Percentiles rank a stretch among this genome's conserved stretches.
Conservation (phyloP, 805 yeast genomes). For the Kuraishia molischiana region DNA sequence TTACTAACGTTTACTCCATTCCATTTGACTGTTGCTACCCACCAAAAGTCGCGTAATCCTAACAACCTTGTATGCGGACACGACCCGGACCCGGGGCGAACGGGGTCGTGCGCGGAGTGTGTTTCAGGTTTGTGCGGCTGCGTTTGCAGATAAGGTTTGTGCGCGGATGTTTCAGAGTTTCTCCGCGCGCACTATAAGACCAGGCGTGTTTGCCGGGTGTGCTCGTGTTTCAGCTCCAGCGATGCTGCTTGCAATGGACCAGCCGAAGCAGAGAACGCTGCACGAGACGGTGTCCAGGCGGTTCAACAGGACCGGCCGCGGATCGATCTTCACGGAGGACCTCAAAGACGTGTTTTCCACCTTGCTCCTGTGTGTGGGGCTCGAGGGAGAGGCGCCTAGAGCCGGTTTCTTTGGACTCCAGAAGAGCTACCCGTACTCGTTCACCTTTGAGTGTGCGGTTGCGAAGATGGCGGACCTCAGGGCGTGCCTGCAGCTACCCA, state of each 20-base stretch:
- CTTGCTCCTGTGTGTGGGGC: slow-evolving; percentile 29
- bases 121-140: neutral
- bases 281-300: slow-evolving; percentile 34
- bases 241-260: too few relatives aligned
- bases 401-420: slow-evolving; percentile 6
- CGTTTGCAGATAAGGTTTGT: neutral
- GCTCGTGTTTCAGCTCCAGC: too few relatives aligned
- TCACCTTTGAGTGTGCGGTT: slow-evolving; percentile 42
- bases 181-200: too few relatives aligned
- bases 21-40: too few relatives aligned
- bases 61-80: too few relatives aligned
- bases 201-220: too few relatives aligned
- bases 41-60: too few relatives aligned
- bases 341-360: slow-evolving; percentile 51
- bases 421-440: slow-evolving; percentile 39
- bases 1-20: too few relatives aligned
- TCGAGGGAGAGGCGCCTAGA: slow-evolving; percentile 19
- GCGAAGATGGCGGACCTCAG: slow-evolving; percentile 37
- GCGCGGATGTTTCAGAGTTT: neutral
- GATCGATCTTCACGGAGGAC: slow-evolving; percentile 44
- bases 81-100: slow-evolving; percentile 1
- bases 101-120: neutral
- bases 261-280: slow-evolving; percentile 10
- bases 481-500: slow-evolving; percentile 35
- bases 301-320: slow-evolving; percentile 41